Percentiles rank a stretch among this genome's conserved stretches.
These are phyloP conservation scores for Boletus pseudo-olivaceus DNA, from an alignment of 768 basidiomycete species.

Conservation along the genomic window DNA sequence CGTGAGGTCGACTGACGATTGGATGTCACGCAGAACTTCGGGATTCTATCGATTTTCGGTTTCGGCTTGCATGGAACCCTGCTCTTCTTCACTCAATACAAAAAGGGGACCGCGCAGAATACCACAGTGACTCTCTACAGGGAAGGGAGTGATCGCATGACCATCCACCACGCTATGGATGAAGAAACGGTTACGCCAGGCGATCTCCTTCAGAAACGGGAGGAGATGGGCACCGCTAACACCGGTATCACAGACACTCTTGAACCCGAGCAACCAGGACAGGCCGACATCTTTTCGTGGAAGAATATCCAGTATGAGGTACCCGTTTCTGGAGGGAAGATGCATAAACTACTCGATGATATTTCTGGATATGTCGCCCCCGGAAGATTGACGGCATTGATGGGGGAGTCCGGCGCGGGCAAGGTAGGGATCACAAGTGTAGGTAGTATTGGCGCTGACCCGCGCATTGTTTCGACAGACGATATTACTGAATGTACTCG, in stretches of 20 bases:
- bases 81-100: slow-evolving; percentile 36
- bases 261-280: slow-evolving; percentile 14
- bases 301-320: slow-evolving; percentile 65
- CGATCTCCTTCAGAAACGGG: neutral
- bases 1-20: neutral
- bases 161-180: slow-evolving; percentile 4
- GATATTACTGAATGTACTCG: slow-evolving; percentile 56
- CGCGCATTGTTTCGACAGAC: slow-evolving; percentile 34
- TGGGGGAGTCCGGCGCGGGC: slow-evolving; percentile 41
- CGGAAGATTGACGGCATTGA: slow-evolving; percentile 48
- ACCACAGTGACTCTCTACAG: slow-evolving; percentile 30
- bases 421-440: slow-evolving; percentile 15
- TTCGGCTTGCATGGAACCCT: slow-evolving; percentile 36
- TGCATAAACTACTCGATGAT: slow-evolving; percentile 43
- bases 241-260: neutral
- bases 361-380: slow-evolving; percentile 50
- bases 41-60: slow-evolving; percentile 45
- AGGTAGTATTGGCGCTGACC: neutral
- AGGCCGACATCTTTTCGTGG: slow-evolving; percentile 73
- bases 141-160: neutral
- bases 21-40: slow-evolving; percentile 31
- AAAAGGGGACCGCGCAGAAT: slow-evolving; percentile 26
- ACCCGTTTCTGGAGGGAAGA: slow-evolving; percentile 31
- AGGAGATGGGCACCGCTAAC: no score
- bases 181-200: slow-evolving; percentile 11